Evolutionary conservation across 352 stramenopile species (phyloP).

Genomic region (Phytophthora pseudosyringae): DNA sequence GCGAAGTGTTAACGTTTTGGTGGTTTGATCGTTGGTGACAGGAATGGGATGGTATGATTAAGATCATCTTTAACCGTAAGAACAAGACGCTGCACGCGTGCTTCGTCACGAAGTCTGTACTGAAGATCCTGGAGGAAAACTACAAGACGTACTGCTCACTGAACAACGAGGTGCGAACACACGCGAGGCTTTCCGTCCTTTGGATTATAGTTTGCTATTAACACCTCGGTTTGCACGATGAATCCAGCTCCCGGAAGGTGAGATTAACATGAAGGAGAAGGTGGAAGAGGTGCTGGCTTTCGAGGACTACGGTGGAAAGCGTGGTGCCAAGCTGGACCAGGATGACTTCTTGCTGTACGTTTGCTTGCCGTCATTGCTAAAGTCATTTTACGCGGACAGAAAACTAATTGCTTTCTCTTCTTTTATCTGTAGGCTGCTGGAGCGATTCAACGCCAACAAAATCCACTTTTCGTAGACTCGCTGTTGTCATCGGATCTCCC

Average conservation of each 20-base stretch:
- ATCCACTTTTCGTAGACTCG: constrained; percentile 95
- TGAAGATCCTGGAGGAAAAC: constrained; percentile 97
- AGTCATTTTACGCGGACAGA: background rate
- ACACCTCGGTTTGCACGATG: background rate
- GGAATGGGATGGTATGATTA: constrained; percentile 99
- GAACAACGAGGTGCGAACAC: constrained; percentile 74
- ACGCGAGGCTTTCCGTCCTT: background rate
- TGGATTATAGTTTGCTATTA: background rate
- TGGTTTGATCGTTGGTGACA: constrained; percentile 18
- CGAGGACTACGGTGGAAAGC: constrained; percentile 86
- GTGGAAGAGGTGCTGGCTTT: constrained; percentile 95
- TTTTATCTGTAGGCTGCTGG: constrained; percentile 78
- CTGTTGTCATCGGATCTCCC: background rate
- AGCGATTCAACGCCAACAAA: constrained; percentile 96
- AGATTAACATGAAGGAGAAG: constrained; percentile 92
- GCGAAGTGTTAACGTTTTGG: constrained; percentile 10
- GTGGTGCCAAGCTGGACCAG: constrained; percentile 97
- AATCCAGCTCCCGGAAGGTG: constrained; percentile 66
- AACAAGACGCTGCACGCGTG: constrained; percentile 98
- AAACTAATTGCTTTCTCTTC: constrained; percentile 7
- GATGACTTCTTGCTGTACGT: constrained; percentile 97
- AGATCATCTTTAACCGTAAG: constrained; percentile 99
- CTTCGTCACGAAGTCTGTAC: constrained; percentile 97
- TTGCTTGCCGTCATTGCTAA: background rate
- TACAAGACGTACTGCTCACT: constrained; percentile 95